These are phyloP conservation scores for Pseudozyma sp. DNA, from an alignment of 1,284 basidiomycete species.

Conservation along the genomic window DNA sequence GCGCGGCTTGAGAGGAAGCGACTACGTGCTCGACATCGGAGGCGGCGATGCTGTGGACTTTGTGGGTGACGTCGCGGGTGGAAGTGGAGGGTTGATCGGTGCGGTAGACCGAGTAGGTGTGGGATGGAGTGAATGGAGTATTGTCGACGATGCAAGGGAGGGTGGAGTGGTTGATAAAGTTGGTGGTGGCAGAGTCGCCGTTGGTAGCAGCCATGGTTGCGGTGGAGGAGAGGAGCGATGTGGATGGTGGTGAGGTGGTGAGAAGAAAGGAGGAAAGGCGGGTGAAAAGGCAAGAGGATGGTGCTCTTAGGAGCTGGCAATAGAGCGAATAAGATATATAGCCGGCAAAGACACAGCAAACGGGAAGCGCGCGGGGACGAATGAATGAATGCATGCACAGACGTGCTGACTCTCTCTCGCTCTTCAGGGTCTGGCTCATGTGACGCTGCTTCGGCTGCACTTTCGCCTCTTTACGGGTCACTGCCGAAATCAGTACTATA, in stretches of 20 bases:
- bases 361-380: no score
- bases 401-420: no score
- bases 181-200: slow-evolving; percentile 8
- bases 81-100: slow-evolving; percentile 28
- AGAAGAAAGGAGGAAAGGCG: no score
- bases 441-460: no score
- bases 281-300: no score
- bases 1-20: slow-evolving; percentile 25
- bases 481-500: no score
- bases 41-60: slow-evolving; percentile 20
- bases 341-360: no score
- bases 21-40: slow-evolving; percentile 25
- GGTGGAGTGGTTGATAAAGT: slow-evolving; percentile 21
- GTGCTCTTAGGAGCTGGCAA: no score
- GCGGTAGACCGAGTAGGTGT: slow-evolving; percentile 58
- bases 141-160: slow-evolving; percentile 65
- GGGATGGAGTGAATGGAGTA: slow-evolving; percentile 38
- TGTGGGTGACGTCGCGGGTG: slow-evolving; percentile 35
- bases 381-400: no score
- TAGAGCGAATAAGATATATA: no score
- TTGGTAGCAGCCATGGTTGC: neutral
- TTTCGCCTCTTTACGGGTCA: no score
- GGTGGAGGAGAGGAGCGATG: neutral
- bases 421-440: no score
- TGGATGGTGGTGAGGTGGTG: neutral